A percentile compares a stretch with the other conserved stretches of the same genome.
These are phyloP conservation scores for Apophysomyces trapeziformis DNA, from an alignment of 371 early-diverging fungal genomes.

Conservation along the genomic window DNA sequence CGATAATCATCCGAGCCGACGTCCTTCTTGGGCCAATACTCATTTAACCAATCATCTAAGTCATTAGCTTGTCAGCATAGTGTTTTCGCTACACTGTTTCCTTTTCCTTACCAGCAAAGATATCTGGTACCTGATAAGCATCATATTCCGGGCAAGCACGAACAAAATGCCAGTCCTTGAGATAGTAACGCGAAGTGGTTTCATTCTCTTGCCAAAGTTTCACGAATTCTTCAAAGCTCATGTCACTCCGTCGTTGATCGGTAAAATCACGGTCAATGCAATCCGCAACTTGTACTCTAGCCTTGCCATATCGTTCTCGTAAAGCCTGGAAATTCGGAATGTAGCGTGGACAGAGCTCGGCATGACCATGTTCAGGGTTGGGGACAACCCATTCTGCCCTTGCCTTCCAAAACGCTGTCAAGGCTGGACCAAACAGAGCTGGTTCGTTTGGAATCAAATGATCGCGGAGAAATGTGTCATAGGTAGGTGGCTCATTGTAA, in stretches of 20 bases:
- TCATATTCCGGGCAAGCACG: slow-evolving; percentile 50
- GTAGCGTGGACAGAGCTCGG: slow-evolving; percentile 15
- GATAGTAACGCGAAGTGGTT: slow-evolving; percentile 48
- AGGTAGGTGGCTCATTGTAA: slow-evolving; percentile 48
- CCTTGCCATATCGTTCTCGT: slow-evolving; percentile 31
- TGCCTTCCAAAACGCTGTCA: slow-evolving; percentile 64
- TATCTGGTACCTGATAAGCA: slow-evolving; percentile 53
- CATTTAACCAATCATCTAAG: slow-evolving; percentile 78
- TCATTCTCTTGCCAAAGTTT: slow-evolving; percentile 42
- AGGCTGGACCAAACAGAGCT: slow-evolving; percentile 59
- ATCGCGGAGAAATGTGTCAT: slow-evolving; percentile 53
- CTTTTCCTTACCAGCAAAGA: slow-evolving; percentile 52
- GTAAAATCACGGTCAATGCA: slow-evolving; percentile 61
- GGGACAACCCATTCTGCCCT: slow-evolving; percentile 63
- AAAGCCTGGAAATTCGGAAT: slow-evolving; percentile 49
- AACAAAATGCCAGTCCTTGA: slow-evolving; percentile 78
- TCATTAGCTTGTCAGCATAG: slow-evolving; percentile 1
- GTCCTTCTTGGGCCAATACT: slow-evolving; percentile 57
- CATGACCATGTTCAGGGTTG: neutral
- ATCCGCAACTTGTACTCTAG: slow-evolving; percentile 61
- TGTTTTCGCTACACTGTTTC: slow-evolving; percentile 4
- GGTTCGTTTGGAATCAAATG: slow-evolving; percentile 66
- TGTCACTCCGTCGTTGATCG: slow-evolving; percentile 61
- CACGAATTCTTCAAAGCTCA: slow-evolving; percentile 60
- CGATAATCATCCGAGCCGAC: slow-evolving; percentile 67